phyloP scores from a whole-genome alignment of 106 monocot genomes.

The Xerophyta viscosa region DNA sequence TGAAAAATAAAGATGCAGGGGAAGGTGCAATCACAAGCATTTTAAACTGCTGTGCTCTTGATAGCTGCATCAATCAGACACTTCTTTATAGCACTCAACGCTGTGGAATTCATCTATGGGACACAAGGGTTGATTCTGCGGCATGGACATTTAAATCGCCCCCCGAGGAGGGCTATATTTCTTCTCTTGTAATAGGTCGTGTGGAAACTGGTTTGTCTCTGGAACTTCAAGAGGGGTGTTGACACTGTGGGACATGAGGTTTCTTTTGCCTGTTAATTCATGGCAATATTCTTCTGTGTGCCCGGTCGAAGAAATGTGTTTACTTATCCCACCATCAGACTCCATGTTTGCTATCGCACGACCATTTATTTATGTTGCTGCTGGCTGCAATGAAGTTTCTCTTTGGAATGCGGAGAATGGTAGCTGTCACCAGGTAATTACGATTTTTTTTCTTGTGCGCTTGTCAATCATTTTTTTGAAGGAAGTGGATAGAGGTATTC shows the following conservation, averaged over 20 bases:
- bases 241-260: conserved; percentile 93
- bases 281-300: conserved; percentile 74
- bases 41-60: conserved; percentile 56
- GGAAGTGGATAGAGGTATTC: too few species aligned
- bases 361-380: conserved; percentile 88
- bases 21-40: conserved; percentile 88
- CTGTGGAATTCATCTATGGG: conserved; percentile 80
- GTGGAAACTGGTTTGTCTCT: conserved; percentile 97
- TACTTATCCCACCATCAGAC: conserved; percentile 61
- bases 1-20: conserved; percentile 66
- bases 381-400: conserved; percentile 92
- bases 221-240: conserved; percentile 87
- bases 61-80: conserved; percentile 39
- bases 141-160: conserved; percentile 64
- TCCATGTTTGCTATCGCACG: conserved; percentile 30
- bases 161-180: conserved; percentile 71
- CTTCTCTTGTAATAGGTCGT: conserved; percentile 81
- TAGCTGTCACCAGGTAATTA: conserved; percentile 85
- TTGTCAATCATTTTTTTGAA: too few species aligned
- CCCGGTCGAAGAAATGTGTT: conserved; percentile 75
- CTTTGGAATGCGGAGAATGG: conserved; percentile 99
- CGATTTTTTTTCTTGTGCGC: not conserved
- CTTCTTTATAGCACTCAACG: conserved; percentile 74
- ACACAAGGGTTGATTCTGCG: conserved; percentile 42
- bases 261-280: conserved; percentile 90